These are phyloP conservation scores for Cryptosporidium meleagridis DNA, from an alignment of 169 alveolate genomes.

Conservation along the genomic window DNA sequence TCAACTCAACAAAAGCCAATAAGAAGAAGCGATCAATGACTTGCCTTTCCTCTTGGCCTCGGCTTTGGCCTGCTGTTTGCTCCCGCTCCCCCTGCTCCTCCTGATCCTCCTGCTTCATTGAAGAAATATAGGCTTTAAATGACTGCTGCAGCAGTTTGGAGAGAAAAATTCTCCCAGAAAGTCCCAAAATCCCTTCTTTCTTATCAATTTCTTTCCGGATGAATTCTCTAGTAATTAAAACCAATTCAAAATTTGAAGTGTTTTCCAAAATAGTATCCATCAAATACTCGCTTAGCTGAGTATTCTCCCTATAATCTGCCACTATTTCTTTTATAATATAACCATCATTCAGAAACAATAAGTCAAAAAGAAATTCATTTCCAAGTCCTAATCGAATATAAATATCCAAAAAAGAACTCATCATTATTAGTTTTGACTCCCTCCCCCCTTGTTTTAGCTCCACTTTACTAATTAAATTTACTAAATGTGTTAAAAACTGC, in stretches of 20 bases:
- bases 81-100: neutral
- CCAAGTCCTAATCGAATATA: neutral
- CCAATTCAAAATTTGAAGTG: neutral
- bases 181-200: neutral
- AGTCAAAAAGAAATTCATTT: neutral
- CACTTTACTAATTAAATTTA: neutral
- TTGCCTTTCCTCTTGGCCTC: neutral
- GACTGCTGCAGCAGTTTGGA: neutral
- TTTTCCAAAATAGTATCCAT: slow-evolving; percentile 7
- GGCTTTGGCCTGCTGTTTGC: too few species aligned
- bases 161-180: neutral
- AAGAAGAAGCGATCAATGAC: neutral
- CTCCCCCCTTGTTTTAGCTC: neutral
- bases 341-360: neutral
- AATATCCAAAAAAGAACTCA: slow-evolving; percentile 22
- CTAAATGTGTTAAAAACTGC: neutral
- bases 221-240: neutral
- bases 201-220: neutral
- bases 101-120: neutral
- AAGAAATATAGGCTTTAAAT: neutral
- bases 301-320: neutral
- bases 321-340: neutral
- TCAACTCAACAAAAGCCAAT: slow-evolving; percentile 9
- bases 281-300: neutral
- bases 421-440: neutral